Base-by-base conservation (phyloP, 2,329 filamentous ascomycete species). In the Xylariales sp. region DNA sequence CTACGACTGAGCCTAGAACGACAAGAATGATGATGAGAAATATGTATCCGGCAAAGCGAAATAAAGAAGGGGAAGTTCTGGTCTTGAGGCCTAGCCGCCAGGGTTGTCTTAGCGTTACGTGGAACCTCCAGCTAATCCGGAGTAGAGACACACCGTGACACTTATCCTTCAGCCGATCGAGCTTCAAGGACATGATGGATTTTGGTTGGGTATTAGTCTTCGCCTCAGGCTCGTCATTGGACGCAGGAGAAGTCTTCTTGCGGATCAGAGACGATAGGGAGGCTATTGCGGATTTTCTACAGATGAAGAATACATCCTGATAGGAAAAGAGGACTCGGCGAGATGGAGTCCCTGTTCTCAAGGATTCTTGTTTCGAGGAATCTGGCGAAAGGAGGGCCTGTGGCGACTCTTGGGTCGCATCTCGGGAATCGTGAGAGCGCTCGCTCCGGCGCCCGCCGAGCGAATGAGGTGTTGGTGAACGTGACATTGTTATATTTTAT, bases 241-340 rank as follows among this genome's bases (percentile, higher is more conserved):
- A 18, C 30, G 61, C 23, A 8, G 48, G 32, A 41, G 8, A 12
- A n/a, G 10, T 55, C 23, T 28, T 67, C 28, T 61, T 62, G n/a
- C 9, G 1, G 39, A 52, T 45, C 4, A 50, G 58, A 28, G 56
- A 56, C n/a, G 57, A 16, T 28, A 56, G 56, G 2, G 55, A 32
- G 23, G 23, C 23, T 48, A 9, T 12, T 30, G 34, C 5, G 18
- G 59, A 39, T 45, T 54, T 58, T 7, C 41, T 39, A 32, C 34
- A 52, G 16, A 61, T 54, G 32, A 60, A 18, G 3, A 73, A 48
- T 8, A 72, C 66, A 28, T 55, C 60, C 36, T 71, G 72, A 45
- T 71, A 69, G 57, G 64, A 52, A 9, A 72, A 63, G 16, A 75
- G 65, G 28, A 73, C 69, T 54, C 62, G 62, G 18, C 62, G 68